Conservation (phyloP, 495 filamentous ascomycete species). For the Chaetomium fimeti region DNA sequence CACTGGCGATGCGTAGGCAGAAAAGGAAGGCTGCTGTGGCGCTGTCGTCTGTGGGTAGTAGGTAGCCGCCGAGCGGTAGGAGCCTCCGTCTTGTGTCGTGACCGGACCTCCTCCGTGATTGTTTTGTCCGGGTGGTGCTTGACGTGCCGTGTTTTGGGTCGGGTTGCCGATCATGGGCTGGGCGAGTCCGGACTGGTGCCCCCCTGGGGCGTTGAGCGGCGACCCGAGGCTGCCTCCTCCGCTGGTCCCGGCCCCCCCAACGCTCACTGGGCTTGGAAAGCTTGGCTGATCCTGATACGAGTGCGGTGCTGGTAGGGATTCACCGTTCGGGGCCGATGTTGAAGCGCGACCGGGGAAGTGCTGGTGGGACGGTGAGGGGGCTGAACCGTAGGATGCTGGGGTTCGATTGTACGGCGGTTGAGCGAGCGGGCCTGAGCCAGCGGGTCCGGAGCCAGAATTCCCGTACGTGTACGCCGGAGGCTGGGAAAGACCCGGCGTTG, state of each 20-base stretch:
- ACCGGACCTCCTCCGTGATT: constrained; percentile 5
- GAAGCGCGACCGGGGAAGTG: constrained; percentile 35
- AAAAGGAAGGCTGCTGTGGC: constrained; percentile 59
- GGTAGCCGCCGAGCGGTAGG: constrained; percentile 55
- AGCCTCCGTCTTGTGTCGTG: constrained; percentile 34
- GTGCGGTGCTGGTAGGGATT: constrained; percentile 26
- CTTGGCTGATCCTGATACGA: constrained; percentile 36
- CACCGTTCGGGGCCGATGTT: constrained; percentile 37
- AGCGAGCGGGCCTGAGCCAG: constrained; percentile 28
- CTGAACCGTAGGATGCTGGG: constrained; percentile 16
- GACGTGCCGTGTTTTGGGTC: constrained; percentile 11
- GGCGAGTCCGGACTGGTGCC: constrained; percentile 27
- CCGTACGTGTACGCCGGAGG: constrained; percentile 54
- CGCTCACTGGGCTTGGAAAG: constrained; percentile 38
- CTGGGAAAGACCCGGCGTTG: constrained; percentile 54
- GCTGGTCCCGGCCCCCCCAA: constrained; percentile 23
- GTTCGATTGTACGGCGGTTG: constrained; percentile 29
- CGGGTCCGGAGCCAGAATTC: constrained; percentile 42
- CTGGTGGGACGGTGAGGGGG: constrained; percentile 23
- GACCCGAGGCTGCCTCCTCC: constrained; percentile 29
- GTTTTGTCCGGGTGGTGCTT: constrained; percentile 37
- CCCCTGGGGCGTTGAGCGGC: constrained; percentile 28
- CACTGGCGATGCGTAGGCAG: constrained; percentile 49
- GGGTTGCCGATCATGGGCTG: constrained; percentile 20
- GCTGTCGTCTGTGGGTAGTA: constrained; percentile 62